phyloP scores from a whole-genome alignment of 176 grass and related monocot genomes.

The Metroxylon sagu region DNA sequence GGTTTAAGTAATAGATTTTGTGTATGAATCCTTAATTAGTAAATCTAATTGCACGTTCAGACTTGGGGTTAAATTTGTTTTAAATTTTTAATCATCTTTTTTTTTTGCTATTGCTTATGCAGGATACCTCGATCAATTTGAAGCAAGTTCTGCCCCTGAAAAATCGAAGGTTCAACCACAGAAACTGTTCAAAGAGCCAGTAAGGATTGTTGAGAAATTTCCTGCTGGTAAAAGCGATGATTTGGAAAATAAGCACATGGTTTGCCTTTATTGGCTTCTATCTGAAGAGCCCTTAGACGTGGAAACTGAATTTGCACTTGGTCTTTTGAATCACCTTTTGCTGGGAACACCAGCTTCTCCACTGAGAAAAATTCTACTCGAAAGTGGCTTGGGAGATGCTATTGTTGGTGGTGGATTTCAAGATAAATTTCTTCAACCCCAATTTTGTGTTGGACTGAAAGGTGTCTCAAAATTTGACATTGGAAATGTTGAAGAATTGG shows the following conservation, averaged over 20 bases:
- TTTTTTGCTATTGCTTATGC: background rate
- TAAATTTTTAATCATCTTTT: background rate
- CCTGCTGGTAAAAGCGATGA: slow-evolving; percentile 70
- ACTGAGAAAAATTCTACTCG: slow-evolving; percentile 74
- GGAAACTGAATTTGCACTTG: slow-evolving; percentile 77
- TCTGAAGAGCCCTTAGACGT: slow-evolving; percentile 69
- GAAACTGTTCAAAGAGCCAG: slow-evolving; percentile 74
- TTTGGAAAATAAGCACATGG: slow-evolving; percentile 91
- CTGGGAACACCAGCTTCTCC: slow-evolving; percentile 91
- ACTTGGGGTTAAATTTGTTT: too few species aligned
- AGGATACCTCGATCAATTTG: slow-evolving; percentile 94
- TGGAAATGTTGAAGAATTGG: slow-evolving; percentile 71
- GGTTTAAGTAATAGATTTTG: too few species aligned
- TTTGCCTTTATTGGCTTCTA: slow-evolving; percentile 87
- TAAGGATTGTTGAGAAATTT: slow-evolving; percentile 77
- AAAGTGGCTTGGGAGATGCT: slow-evolving; percentile 85
- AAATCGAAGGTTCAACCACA: slow-evolving; percentile 77
- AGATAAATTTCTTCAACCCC: slow-evolving; percentile 91
- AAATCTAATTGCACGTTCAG: too few species aligned
- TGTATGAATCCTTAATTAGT: too few species aligned
- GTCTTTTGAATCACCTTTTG: slow-evolving; percentile 90
- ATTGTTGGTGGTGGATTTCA: slow-evolving; percentile 94
- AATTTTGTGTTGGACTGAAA: slow-evolving; percentile 92
- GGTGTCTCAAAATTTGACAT: slow-evolving; percentile 72
- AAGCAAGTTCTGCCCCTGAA: slow-evolving; percentile 55